These are phyloP conservation scores for Hemerocallis citrina DNA, from an alignment of 106 monocot genomes.

Conservation along the genomic window DNA sequence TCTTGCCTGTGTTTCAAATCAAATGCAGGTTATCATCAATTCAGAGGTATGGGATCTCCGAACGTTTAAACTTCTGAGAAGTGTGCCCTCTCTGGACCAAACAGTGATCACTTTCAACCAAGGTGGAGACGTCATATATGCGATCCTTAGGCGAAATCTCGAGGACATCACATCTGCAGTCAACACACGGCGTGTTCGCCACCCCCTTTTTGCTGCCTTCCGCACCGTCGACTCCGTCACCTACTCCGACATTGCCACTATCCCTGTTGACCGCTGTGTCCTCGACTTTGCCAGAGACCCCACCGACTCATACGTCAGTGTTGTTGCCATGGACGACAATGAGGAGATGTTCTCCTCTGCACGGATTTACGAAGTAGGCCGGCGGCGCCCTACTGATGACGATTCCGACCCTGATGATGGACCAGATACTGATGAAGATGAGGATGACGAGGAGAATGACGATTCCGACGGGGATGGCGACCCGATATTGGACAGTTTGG, in stretches of 20 bases:
- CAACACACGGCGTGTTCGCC: slow-evolving; percentile 57
- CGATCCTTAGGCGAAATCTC: slow-evolving; percentile 82
- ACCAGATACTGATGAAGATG: slow-evolving; percentile 69
- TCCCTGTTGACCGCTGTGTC: slow-evolving; percentile 86
- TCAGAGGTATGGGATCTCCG: slow-evolving; percentile 99
- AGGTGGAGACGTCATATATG: slow-evolving; percentile 84
- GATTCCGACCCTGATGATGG: slow-evolving; percentile 95
- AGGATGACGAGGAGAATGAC: slow-evolving; percentile 64
- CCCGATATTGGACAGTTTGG: slow-evolving; percentile 37
- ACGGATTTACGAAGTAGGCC: slow-evolving; percentile 74
- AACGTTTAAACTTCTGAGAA: slow-evolving; percentile 82
- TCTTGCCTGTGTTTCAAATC: background rate
- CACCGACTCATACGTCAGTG: slow-evolving; percentile 71
- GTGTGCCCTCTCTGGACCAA: slow-evolving; percentile 86
- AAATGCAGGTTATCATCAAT: slow-evolving; percentile 80
- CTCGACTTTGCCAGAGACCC: slow-evolving; percentile 77
- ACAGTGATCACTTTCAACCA: slow-evolving; percentile 77
- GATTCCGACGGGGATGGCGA: slow-evolving; percentile 46
- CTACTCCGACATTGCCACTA: slow-evolving; percentile 85
- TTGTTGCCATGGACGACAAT: slow-evolving; percentile 89
- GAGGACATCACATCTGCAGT: slow-evolving; percentile 84
- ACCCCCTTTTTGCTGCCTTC: slow-evolving; percentile 85
- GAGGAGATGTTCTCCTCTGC: slow-evolving; percentile 89
- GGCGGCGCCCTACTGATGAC: slow-evolving; percentile 76
- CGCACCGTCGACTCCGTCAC: slow-evolving; percentile 85